phyloP scores from a whole-genome alignment of 169 alveolate genomes.

The Eimeria sp. region DNA sequence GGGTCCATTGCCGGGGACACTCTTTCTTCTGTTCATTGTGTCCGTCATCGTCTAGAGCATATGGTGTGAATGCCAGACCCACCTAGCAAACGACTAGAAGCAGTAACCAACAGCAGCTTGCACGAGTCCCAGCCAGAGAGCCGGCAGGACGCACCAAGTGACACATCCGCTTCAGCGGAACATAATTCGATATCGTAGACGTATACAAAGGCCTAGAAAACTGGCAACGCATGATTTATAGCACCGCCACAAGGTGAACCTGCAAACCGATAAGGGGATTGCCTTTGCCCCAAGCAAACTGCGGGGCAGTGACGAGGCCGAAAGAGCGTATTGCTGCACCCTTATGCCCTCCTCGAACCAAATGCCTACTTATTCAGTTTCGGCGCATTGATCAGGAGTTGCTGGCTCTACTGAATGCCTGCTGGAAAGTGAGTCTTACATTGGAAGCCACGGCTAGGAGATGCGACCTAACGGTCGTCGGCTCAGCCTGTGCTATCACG shows the following conservation, averaged over 20 bases:
- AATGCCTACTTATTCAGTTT: too few species aligned
- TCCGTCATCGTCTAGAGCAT: too few species aligned
- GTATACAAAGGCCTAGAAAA: background rate
- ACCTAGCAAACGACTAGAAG: background rate
- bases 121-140: background rate
- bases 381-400: too few species aligned
- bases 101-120: background rate
- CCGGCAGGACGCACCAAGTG: background rate
- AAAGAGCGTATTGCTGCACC: background rate
- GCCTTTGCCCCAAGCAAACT: background rate
- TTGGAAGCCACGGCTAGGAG: too few species aligned
- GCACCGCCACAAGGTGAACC: background rate
- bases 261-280: background rate
- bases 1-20: too few species aligned
- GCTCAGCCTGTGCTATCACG: too few species aligned
- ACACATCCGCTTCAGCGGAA: background rate
- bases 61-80: too few species aligned
- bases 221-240: background rate
- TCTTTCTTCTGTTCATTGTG: too few species aligned
- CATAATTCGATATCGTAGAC: background rate
- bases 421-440: too few species aligned
- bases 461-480: too few species aligned
- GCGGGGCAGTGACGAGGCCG: background rate
- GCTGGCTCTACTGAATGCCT: too few species aligned
- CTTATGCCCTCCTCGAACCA: too few species aligned